phyloP scores from a whole-genome alignment of 2,329 filamentous ascomycete species.

The Coleophoma eucalyptorum region DNA sequence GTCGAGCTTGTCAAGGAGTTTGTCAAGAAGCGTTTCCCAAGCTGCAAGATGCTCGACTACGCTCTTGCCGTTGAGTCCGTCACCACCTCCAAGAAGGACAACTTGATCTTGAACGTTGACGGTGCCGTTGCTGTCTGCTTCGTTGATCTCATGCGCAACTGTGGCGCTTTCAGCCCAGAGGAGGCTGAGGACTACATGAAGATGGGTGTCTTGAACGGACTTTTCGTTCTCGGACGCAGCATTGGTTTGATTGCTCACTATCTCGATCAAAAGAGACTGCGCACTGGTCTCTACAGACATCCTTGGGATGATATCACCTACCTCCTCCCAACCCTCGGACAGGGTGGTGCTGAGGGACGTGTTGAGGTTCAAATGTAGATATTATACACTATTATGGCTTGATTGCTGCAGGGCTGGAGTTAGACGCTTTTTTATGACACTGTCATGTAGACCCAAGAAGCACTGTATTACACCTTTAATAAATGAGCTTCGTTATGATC shows the following conservation, averaged over 20 bases:
- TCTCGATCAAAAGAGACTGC: slow-evolving; percentile 98
- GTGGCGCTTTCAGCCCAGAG: slow-evolving; percentile 91
- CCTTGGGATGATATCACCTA: slow-evolving; percentile 99
- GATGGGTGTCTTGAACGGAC: slow-evolving; percentile 99
- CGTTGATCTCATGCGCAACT: slow-evolving; percentile 95
- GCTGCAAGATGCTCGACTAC: slow-evolving; percentile 97
- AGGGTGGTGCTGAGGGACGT: slow-evolving; percentile 75
- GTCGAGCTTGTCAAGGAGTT: slow-evolving; percentile 99
- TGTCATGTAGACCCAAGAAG: slow-evolving; percentile 17
- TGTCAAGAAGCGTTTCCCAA: slow-evolving; percentile 95
- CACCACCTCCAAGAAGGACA: slow-evolving; percentile 99
- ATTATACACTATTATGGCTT: slow-evolving; percentile 5
- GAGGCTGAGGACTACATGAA: slow-evolving; percentile 98
- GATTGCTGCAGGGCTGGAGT: slow-evolving; percentile 4
- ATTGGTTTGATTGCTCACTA: slow-evolving; percentile 99
- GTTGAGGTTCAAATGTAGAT: slow-evolving; percentile 75
- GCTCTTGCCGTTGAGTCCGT: slow-evolving; percentile 96
- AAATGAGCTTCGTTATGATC: slow-evolving; percentile 2
- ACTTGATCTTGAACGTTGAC: slow-evolving; percentile 98
- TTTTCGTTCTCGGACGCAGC: slow-evolving; percentile 94
- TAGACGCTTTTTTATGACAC: slow-evolving; percentile 4
- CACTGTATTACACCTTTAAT: slow-evolving; percentile 14
- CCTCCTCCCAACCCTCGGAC: slow-evolving; percentile 77
- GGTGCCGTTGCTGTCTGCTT: slow-evolving; percentile 98
- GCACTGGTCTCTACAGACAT: slow-evolving; percentile 97